Evolutionary conservation across 192 early-diverging fungal genomes (phyloP).

Genomic region (Coemansia sp.): DNA sequence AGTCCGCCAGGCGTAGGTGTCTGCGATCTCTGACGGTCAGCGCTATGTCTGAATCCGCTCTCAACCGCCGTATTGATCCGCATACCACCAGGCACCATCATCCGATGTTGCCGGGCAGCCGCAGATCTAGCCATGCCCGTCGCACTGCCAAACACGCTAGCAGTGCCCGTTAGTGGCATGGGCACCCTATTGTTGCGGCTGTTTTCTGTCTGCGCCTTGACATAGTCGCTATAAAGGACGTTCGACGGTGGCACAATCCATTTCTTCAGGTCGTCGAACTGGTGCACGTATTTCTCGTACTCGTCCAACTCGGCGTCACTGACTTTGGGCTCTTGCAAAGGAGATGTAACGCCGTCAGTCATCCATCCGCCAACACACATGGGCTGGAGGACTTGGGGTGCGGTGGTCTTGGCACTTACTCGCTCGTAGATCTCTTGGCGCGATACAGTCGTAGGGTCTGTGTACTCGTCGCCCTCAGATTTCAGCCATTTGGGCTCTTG

Average conservation of each 20-base stretch:
- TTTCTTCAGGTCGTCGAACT: conserved; percentile 46
- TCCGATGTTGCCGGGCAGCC: background rate
- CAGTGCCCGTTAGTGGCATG: background rate
- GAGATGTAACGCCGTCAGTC: conserved; percentile 53
- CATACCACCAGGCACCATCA: background rate
- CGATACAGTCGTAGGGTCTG: conserved; percentile 31
- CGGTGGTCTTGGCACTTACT: conserved; percentile 42
- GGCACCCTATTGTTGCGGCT: background rate
- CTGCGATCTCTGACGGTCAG: conserved; percentile 14
- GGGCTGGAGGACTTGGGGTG: conserved; percentile 27
- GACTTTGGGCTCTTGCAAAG: conserved; percentile 58
- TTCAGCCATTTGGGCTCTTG: conserved; percentile 54
- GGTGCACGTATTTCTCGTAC: conserved; percentile 62
- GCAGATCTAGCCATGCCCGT: background rate
- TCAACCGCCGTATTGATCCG: conserved; percentile 11
- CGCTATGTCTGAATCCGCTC: background rate
- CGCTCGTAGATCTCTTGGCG: conserved; percentile 41
- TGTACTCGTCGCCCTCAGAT: conserved; percentile 32
- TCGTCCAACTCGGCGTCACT: conserved; percentile 41
- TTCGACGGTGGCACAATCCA: conserved; percentile 51
- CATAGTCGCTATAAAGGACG: conserved; percentile 42
- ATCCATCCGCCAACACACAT: conserved; percentile 50
- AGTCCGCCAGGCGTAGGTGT: conserved; percentile 28
- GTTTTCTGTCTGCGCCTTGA: conserved; percentile 7
- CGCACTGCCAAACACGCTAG: background rate